Conservation (phyloP, 345 rosid genomes). For the Durio zibethinus region DNA sequence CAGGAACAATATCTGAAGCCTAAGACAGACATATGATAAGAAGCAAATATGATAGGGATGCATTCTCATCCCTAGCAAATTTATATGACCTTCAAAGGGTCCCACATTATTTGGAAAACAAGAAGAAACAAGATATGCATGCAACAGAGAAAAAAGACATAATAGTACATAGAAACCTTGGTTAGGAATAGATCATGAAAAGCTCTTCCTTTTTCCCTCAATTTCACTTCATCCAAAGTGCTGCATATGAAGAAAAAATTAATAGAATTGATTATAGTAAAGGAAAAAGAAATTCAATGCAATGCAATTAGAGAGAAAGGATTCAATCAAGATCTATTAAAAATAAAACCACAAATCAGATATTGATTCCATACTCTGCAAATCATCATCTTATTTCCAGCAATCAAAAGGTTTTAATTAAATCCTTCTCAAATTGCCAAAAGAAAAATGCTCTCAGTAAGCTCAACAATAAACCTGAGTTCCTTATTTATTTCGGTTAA, state of each 20-base stretch:
- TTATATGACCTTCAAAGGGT: neutral
- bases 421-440: constrained; percentile 11
- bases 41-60: too few species aligned
- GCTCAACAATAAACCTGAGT: constrained; percentile 57
- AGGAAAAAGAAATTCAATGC: constrained; percentile 14
- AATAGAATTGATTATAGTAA: neutral
- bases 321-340: constrained; percentile 4
- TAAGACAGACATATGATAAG: neutral
- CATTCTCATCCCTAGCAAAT: neutral
- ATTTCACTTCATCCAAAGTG: constrained; percentile 79
- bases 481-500: constrained; percentile 74
- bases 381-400: neutral
- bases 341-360: neutral
- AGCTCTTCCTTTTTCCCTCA: constrained; percentile 84
- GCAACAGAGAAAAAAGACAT: neutral
- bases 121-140: neutral
- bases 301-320: constrained; percentile 5
- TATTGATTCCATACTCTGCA: neutral
- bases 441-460: neutral
- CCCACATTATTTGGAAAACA: neutral
- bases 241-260: constrained; percentile 39
- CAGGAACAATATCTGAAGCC: neutral
- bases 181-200: constrained; percentile 88
- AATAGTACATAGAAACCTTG: constrained; percentile 46
- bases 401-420: neutral